Conservation (phyloP, 495 filamentous ascomycete genomes). For the Podospora pseudocomata region DNA sequence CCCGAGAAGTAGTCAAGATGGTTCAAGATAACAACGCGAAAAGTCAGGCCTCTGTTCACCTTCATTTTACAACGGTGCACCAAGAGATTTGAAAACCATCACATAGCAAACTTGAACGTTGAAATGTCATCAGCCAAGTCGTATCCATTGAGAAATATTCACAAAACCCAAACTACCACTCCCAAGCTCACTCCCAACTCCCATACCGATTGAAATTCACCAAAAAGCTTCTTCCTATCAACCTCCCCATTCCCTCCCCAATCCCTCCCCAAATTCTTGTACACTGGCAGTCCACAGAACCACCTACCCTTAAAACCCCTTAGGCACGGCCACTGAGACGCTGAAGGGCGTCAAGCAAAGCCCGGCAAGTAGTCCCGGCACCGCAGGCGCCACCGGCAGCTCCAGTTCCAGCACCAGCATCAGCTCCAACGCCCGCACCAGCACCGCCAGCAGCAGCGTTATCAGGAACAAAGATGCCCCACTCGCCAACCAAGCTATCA, state of each 20-base stretch:
- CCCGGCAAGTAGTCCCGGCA: slow-evolving; percentile 11
- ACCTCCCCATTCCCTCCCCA: background rate
- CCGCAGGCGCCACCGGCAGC: slow-evolving; percentile 15
- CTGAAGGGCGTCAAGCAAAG: slow-evolving; percentile 13
- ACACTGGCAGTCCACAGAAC: background rate
- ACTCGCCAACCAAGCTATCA: slow-evolving; percentile 36
- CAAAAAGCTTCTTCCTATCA: background rate
- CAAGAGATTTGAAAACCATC: background rate
- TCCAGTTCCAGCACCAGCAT: slow-evolving; percentile 12
- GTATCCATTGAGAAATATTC: background rate
- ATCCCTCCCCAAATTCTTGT: background rate
- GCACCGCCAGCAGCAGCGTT: slow-evolving; percentile 21
- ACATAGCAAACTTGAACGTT: background rate
- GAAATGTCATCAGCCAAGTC: background rate
- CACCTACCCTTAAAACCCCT: background rate
- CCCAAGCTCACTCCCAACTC: background rate
- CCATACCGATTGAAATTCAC: background rate
- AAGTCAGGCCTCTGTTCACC: too few relatives aligned
- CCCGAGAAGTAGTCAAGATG: too few relatives aligned
- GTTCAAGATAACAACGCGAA: too few relatives aligned
- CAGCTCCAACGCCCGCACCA: slow-evolving; percentile 16
- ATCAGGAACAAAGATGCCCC: slow-evolving; percentile 36
- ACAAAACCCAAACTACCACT: background rate
- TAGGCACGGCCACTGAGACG: background rate
- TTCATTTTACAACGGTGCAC: too few relatives aligned